Percentiles rank a stretch among this genome's conserved stretches.
These are phyloP conservation scores for Cruciata laevipes DNA, from an alignment of 257 asterid genomes.

Conservation along the genomic window DNA sequence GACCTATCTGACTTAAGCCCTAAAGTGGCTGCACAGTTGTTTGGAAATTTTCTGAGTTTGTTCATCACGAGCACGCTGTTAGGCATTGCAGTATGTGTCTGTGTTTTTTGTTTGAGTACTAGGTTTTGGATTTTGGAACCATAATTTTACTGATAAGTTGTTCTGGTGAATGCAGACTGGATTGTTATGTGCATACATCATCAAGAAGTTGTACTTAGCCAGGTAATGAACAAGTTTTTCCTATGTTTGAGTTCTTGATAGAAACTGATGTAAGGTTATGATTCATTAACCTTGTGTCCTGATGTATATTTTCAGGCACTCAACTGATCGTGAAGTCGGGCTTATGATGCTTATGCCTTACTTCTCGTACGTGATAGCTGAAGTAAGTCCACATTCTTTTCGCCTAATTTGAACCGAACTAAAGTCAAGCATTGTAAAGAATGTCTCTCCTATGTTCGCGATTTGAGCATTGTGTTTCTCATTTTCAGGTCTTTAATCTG, in stretches of 20 bases:
- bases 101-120: not conserved
- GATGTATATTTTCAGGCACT: conserved; percentile 45
- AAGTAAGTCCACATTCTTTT: conserved; percentile 30
- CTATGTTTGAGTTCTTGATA: conserved; percentile 3
- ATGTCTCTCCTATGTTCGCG: not conserved
- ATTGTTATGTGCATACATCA: conserved; percentile 58
- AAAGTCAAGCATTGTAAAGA: no score
- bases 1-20: conserved; percentile 43
- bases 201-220: conserved; percentile 42
- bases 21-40: conserved; percentile 27
- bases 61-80: conserved; percentile 62
- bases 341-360: conserved; percentile 83
- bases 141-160: not conserved
- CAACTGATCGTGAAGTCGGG: conserved; percentile 70
- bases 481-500: conserved; percentile 48
- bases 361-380: conserved; percentile 61
- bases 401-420: not conserved
- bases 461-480: conserved; percentile 18
- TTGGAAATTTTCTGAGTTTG: conserved; percentile 44
- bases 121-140: not conserved
- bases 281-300: not conserved
- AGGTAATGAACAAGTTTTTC: conserved; percentile 37
- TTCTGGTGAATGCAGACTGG: conserved; percentile 46
- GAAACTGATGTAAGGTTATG: not conserved
- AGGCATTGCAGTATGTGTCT: conserved; percentile 51